phyloP scores from a whole-genome alignment of 306 rosid genomes.

The Begonia loranthoides region DNA sequence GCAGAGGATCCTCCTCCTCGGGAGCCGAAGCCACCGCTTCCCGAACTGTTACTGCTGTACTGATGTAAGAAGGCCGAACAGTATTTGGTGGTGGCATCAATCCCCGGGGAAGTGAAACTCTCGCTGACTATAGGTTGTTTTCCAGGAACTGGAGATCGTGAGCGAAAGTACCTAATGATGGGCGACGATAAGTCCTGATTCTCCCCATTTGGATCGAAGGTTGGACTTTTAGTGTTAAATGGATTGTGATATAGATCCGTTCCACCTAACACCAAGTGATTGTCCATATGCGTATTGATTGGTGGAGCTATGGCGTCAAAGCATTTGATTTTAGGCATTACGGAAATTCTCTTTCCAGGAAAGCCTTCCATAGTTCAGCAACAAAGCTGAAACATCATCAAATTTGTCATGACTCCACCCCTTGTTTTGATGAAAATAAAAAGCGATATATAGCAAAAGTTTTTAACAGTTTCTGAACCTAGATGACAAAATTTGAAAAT shows the following conservation, averaged over 20 bases:
- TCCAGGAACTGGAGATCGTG: conserved; percentile 31
- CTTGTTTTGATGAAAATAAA: too few relatives aligned
- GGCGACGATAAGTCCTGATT: conserved; percentile 31
- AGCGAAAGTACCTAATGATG: conserved; percentile 20
- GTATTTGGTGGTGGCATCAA: conserved; percentile 5
- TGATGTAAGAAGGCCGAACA: conserved; percentile 6
- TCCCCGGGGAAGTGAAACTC: conserved; percentile 1
- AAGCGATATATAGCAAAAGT: too few relatives aligned
- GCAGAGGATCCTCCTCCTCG: conserved; percentile 11
- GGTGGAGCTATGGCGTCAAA: conserved; percentile 5
- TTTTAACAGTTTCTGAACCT: not conserved
- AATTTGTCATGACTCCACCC: not conserved
- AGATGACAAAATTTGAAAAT: conserved; percentile 1
- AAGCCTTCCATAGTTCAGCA: conserved; percentile 7
- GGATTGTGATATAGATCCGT: conserved; percentile 22
- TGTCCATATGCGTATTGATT: conserved; percentile 17
- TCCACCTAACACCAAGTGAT: conserved; percentile 13
- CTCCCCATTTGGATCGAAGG: conserved; percentile 24
- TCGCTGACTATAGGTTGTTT: conserved; percentile 7
- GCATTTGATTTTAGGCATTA: conserved; percentile 4
- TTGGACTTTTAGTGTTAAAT: conserved; percentile 20
- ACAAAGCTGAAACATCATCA: conserved; percentile 4
- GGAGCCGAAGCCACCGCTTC: conserved; percentile 8
- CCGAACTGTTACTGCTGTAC: conserved; percentile 7
- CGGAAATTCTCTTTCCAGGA: conserved; percentile 9